A percentile compares a stretch with the other conserved stretches of the same genome.
phyloP scores from a whole-genome alignment of 768 basidiomycete genomes.

The Boletus rufocinnamomeus region DNA sequence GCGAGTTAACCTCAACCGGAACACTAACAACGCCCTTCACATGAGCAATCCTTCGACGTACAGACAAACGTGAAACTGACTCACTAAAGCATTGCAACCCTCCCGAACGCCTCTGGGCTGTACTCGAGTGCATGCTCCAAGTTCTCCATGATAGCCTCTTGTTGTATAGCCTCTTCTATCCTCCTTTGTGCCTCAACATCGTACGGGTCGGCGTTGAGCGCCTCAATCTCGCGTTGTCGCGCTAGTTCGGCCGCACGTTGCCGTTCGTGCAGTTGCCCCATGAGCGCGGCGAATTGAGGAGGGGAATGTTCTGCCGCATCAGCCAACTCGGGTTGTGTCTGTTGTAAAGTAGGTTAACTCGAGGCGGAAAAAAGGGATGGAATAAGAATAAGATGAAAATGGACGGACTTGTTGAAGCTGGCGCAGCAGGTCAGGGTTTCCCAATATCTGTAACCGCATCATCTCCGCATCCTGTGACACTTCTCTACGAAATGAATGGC shows the following conservation, averaged over 20 bases:
- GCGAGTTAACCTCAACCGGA: slow-evolving; percentile 88
- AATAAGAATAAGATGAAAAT: too few relatives aligned
- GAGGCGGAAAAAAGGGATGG: not conserved
- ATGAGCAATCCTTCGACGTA: slow-evolving; percentile 14
- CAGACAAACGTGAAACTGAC: slow-evolving; percentile 32
- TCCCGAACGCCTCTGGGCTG: slow-evolving; percentile 89
- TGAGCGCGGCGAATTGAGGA: slow-evolving; percentile 70
- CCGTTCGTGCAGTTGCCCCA: slow-evolving; percentile 60
- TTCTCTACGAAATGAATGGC: slow-evolving; percentile 41
- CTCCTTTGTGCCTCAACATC: slow-evolving; percentile 88
- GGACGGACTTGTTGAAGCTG: slow-evolving; percentile 61
- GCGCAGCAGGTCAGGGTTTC: slow-evolving; percentile 78
- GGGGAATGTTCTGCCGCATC: slow-evolving; percentile 69
- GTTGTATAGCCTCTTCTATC: slow-evolving; percentile 92
- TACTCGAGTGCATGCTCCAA: slow-evolving; percentile 93
- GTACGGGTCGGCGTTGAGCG: slow-evolving; percentile 85
- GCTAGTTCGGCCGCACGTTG: slow-evolving; percentile 55
- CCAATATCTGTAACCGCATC: slow-evolving; percentile 86
- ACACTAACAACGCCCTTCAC: slow-evolving; percentile 51
- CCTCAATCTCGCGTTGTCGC: slow-evolving; percentile 60
- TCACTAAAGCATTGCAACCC: slow-evolving; percentile 96
- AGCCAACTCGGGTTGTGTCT: slow-evolving; percentile 85
- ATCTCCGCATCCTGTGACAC: slow-evolving; percentile 84
- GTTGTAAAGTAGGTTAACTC: not conserved
- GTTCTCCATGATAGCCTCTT: slow-evolving; percentile 89